A percentile compares a stretch with the other conserved stretches of the same genome.
Conservation (phyloP, 805 yeast genomes). For the Ascoidea tarda region DNA sequence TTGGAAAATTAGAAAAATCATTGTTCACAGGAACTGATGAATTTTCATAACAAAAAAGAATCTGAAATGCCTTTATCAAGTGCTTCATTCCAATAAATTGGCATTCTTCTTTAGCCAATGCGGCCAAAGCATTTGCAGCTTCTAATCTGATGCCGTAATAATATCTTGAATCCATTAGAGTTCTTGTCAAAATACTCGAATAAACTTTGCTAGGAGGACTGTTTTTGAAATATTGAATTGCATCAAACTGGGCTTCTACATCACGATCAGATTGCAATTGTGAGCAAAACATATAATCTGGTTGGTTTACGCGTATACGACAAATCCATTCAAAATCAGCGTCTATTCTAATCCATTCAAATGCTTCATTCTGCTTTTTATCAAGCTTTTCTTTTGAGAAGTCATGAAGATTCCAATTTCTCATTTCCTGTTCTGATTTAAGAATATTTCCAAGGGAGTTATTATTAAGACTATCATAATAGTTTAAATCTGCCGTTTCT, state of each 20-base stretch:
- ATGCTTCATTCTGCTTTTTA: constrained; percentile 63
- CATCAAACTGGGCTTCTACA: constrained; percentile 88
- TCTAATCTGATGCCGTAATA: constrained; percentile 81
- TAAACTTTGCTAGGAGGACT: constrained; percentile 46
- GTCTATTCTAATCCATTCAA: constrained; percentile 97
- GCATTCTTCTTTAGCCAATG: constrained; percentile 43
- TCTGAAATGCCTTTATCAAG: constrained; percentile 53
- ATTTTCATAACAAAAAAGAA: constrained; percentile 57
- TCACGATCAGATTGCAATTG: constrained; percentile 92
- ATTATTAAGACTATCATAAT: constrained; percentile 19
- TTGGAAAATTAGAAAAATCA: constrained; percentile 59
- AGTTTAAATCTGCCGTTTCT: constrained; percentile 13
- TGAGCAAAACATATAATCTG: constrained; percentile 89
- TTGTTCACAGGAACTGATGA: constrained; percentile 64
- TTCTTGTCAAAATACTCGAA: constrained; percentile 65
- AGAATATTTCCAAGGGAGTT: constrained; percentile 68
- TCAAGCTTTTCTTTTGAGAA: constrained; percentile 62
- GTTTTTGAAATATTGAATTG: constrained; percentile 58
- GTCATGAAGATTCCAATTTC: constrained; percentile 61
- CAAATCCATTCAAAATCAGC: constrained; percentile 97
- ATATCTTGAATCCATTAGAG: constrained; percentile 72
- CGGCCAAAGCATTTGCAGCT: constrained; percentile 70
- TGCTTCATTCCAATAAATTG: constrained; percentile 64
- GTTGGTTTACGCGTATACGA: constrained; percentile 65
- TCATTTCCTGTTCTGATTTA: constrained; percentile 41